Evolutionary conservation across 2,329 filamentous ascomycete species (phyloP).

Genomic region (Talaromyces amestolkiae): DNA sequence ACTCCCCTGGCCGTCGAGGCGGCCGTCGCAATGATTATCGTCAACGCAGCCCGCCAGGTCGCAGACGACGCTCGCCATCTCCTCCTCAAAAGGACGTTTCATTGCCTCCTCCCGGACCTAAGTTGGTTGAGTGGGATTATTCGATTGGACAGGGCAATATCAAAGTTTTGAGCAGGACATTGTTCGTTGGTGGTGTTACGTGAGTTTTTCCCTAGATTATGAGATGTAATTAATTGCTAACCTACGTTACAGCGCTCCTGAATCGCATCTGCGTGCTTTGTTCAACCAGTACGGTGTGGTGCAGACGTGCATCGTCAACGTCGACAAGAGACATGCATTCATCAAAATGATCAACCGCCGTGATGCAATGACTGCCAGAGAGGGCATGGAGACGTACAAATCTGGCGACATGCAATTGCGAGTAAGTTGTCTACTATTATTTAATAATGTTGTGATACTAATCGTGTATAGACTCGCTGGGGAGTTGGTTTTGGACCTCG

Average conservation of each 20-base stretch:
- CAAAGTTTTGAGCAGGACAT: slow-evolving; percentile 88
- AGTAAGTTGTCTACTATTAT: slow-evolving; percentile 48
- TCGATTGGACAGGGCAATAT: slow-evolving; percentile 73
- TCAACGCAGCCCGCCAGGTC: slow-evolving; percentile 77
- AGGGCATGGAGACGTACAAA: slow-evolving; percentile 78
- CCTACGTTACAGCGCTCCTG: slow-evolving; percentile 59
- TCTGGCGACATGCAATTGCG: slow-evolving; percentile 70
- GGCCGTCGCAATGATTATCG: slow-evolving; percentile 67
- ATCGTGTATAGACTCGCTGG: slow-evolving; percentile 73
- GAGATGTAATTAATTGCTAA: slow-evolving; percentile 21
- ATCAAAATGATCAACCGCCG: slow-evolving; percentile 95
- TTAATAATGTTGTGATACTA: slow-evolving; percentile 21
- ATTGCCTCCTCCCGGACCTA: slow-evolving; percentile 55
- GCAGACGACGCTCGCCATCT: slow-evolving; percentile 63
- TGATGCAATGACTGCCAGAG: slow-evolving; percentile 79
- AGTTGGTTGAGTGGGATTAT: slow-evolving; percentile 78
- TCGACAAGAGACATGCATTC: slow-evolving; percentile 96
- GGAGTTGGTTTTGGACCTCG: slow-evolving; percentile 95
- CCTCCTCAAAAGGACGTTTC: slow-evolving; percentile 47
- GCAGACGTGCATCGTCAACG: slow-evolving; percentile 97
- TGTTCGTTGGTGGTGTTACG: slow-evolving; percentile 95
- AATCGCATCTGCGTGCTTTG: slow-evolving; percentile 75
- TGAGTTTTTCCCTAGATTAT: slow-evolving; percentile 49
- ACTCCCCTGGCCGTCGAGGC: slow-evolving; percentile 62
- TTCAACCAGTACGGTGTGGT: slow-evolving; percentile 83